phyloP scores from a whole-genome alignment of 2,329 filamentous ascomycete species.

The Aspergillus cejpii region DNA sequence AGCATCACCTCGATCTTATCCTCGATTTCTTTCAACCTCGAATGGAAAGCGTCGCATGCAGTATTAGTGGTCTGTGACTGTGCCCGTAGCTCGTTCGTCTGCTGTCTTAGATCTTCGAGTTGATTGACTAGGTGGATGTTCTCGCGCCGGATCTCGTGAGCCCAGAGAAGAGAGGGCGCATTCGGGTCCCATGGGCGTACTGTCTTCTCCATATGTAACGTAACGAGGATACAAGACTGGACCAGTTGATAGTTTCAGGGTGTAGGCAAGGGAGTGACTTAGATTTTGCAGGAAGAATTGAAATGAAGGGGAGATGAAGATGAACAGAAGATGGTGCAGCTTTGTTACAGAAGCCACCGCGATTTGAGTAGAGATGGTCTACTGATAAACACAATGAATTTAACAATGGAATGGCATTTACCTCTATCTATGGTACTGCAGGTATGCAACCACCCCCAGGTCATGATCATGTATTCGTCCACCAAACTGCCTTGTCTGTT shows the following conservation, averaged over 20 bases:
- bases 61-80: not conserved
- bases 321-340: too few species aligned
- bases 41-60: not conserved
- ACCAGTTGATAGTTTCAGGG: too few species aligned
- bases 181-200: constrained; percentile 3
- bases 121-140: constrained; percentile 28
- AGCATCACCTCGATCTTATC: not conserved
- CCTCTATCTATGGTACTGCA: constrained; percentile 32
- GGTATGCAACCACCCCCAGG: constrained; percentile 27
- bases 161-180: constrained; percentile 32
- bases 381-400: constrained; percentile 5
- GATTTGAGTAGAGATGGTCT: too few species aligned
- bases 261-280: too few species aligned
- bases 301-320: not conserved
- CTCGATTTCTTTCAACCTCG: not conserved
- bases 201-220: not conserved
- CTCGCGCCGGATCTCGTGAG: constrained; percentile 35
- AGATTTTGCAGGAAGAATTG: not conserved
- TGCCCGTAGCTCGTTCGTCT: constrained; percentile 1
- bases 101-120: constrained; percentile 14
- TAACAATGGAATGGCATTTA: constrained; percentile 27
- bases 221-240: too few species aligned
- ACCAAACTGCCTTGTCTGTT: constrained; percentile 20
- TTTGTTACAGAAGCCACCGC: too few species aligned
- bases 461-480: constrained; percentile 29